Evolutionary conservation across 1,284 basidiomycete genomes (phyloP).

Genomic region (Athelia psychrophila): DNA sequence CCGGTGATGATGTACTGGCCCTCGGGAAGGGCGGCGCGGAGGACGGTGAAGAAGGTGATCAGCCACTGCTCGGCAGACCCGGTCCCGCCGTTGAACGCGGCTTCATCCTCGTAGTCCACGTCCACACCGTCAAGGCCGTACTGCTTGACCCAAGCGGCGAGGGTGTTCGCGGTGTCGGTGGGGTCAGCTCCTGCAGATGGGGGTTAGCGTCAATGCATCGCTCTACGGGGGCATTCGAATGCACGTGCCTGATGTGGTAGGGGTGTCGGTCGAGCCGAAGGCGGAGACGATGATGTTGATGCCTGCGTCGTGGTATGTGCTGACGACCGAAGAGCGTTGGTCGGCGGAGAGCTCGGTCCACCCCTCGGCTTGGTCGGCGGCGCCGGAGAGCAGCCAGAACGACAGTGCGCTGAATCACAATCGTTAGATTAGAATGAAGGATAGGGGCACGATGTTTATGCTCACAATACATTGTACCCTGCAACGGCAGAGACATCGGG

Average conservation of each 20-base stretch:
- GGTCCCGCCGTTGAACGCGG: conserved; percentile 37
- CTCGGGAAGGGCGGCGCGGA: conserved; percentile 29
- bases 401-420: conserved; percentile 36
- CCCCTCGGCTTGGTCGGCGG: conserved; percentile 45
- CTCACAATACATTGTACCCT: conserved; percentile 42
- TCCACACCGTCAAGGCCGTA: conserved; percentile 40
- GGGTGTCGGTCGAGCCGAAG: conserved; percentile 53
- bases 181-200: too few species aligned
- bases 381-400: conserved; percentile 47
- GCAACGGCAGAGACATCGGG: conserved; percentile 34
- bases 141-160: conserved; percentile 48
- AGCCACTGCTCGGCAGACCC: conserved; percentile 40
- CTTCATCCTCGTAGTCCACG: conserved; percentile 45
- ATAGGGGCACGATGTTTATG: neutral
- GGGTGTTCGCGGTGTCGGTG: conserved; percentile 37
- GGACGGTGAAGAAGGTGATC: conserved; percentile 37
- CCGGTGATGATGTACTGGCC: conserved; percentile 34
- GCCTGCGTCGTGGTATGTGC: conserved; percentile 51
- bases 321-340: conserved; percentile 40
- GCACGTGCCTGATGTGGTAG: conserved; percentile 40
- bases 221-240: too few species aligned
- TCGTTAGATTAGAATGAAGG: conserved; percentile 1
- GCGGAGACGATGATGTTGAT: conserved; percentile 55
- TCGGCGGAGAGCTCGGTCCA: conserved; percentile 39
- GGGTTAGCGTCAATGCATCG: too few species aligned